These are phyloP conservation scores for Leucosporidium creatinivorum DNA, from an alignment of 768 basidiomycete species.

Conservation along the genomic window DNA sequence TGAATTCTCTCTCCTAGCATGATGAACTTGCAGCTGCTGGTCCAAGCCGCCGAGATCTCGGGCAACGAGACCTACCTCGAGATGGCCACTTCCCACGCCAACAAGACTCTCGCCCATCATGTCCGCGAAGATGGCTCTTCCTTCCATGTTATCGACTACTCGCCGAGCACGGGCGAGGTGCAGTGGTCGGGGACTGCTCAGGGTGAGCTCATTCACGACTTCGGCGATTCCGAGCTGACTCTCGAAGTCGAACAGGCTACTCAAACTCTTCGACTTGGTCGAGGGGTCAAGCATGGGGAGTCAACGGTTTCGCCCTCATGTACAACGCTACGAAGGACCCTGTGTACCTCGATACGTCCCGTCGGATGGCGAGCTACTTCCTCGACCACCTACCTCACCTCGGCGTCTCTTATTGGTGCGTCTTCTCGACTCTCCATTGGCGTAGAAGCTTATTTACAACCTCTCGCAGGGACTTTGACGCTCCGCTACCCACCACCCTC, in stretches of 20 bases:
- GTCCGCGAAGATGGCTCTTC: slow-evolving; percentile 45
- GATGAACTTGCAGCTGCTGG: slow-evolving; percentile 61
- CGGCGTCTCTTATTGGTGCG: slow-evolving; percentile 13
- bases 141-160: slow-evolving; percentile 32
- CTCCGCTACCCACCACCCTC: background rate
- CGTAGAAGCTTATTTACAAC: background rate
- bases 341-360: background rate
- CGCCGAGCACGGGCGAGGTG: slow-evolving; percentile 50
- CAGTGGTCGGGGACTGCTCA: slow-evolving; percentile 55
- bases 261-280: slow-evolving; percentile 52
- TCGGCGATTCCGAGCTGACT: slow-evolving; percentile 44
- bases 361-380: background rate
- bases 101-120: slow-evolving; percentile 62
- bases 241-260: background rate
- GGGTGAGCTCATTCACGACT: slow-evolving; percentile 44
- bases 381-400: background rate
- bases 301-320: slow-evolving; percentile 56
- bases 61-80: slow-evolving; percentile 54
- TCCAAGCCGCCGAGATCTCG: slow-evolving; percentile 54
- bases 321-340: background rate
- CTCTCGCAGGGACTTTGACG: slow-evolving; percentile 10
- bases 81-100: slow-evolving; percentile 59
- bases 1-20: slow-evolving; percentile 47
- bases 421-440: background rate
- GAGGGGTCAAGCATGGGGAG: slow-evolving; percentile 64